Conservation (phyloP, 306 rosid genomes). For the Lathyrus aphaca region DNA sequence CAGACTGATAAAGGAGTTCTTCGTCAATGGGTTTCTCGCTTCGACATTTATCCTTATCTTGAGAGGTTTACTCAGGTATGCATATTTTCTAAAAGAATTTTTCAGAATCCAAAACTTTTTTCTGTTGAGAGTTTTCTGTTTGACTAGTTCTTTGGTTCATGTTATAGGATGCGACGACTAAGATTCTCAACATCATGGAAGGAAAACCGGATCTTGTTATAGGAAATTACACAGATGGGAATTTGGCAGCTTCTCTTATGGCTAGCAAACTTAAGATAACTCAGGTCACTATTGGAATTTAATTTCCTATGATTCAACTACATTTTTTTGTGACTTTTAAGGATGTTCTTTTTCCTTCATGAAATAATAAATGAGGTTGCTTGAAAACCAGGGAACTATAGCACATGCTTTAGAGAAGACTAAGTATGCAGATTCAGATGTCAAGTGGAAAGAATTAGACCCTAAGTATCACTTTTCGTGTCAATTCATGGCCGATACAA, state of each 20-base stretch:
- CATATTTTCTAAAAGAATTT: not conserved
- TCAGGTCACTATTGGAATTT: conserved; percentile 51
- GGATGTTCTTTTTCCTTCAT: conserved; percentile 20
- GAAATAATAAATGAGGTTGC: conserved; percentile 18
- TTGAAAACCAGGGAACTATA: conserved; percentile 69
- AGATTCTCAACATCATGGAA: conserved; percentile 67
- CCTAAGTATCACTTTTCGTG: conserved; percentile 90
- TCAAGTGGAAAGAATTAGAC: conserved; percentile 87
- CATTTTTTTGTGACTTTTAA: not conserved
- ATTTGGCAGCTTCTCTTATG: conserved; percentile 85
- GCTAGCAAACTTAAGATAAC: conserved; percentile 77
- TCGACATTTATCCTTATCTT: conserved; percentile 84
- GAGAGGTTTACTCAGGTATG: conserved; percentile 73
- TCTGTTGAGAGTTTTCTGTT: conserved; percentile 3
- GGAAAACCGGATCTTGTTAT: conserved; percentile 80
- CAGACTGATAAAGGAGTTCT: conserved; percentile 63
- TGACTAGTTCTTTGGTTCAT: conserved; percentile 12
- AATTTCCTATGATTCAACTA: conserved; percentile 6
- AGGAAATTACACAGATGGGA: conserved; percentile 93
- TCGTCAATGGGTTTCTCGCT: conserved; percentile 85
- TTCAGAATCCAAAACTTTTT: not conserved
- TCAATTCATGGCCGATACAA: conserved; percentile 82
- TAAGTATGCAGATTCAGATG: conserved; percentile 89
- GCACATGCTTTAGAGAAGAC: conserved; percentile 96
- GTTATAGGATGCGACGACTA: conserved; percentile 68